phyloP scores from a whole-genome alignment of 2,329 filamentous ascomycete genomes.

The Venturia pyrina region DNA sequence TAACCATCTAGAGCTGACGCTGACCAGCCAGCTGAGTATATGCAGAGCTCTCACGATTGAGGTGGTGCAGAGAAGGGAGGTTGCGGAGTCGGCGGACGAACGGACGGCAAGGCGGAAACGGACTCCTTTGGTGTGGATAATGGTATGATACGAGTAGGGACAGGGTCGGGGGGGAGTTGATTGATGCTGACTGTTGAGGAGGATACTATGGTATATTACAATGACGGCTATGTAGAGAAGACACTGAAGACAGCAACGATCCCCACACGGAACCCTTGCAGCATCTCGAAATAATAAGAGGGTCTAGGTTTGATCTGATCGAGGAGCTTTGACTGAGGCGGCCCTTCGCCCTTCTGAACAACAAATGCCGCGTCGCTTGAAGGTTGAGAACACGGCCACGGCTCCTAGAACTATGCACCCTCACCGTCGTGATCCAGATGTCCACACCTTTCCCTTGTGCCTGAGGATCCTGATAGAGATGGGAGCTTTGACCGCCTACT shows the following conservation, averaged over 20 bases:
- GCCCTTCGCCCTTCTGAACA: neutral
- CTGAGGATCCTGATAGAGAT: too few species aligned
- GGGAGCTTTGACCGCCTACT: too few species aligned
- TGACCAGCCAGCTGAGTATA: conserved; percentile 7
- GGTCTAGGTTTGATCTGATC: neutral
- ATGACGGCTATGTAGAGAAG: neutral
- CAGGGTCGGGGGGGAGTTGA: too few species aligned
- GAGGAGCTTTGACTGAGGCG: neutral
- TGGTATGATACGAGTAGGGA: neutral
- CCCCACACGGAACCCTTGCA: neutral
- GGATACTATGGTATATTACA: neutral
- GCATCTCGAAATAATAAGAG: neutral
- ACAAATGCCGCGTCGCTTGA: neutral
- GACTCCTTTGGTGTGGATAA: neutral
- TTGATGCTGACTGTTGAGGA: too few species aligned
- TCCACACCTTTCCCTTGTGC: too few species aligned
- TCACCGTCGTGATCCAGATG: too few species aligned
- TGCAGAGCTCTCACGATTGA: neutral
- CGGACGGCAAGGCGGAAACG: neutral
- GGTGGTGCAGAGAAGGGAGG: neutral
- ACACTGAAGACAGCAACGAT: neutral
- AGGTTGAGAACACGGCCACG: too few species aligned
- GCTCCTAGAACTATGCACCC: too few species aligned
- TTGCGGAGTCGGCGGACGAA: neutral
- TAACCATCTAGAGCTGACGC: conserved; percentile 25